Base-by-base conservation (phyloP, 1,284 basidiomycete species). In the Sporisorium reilianum region DNA sequence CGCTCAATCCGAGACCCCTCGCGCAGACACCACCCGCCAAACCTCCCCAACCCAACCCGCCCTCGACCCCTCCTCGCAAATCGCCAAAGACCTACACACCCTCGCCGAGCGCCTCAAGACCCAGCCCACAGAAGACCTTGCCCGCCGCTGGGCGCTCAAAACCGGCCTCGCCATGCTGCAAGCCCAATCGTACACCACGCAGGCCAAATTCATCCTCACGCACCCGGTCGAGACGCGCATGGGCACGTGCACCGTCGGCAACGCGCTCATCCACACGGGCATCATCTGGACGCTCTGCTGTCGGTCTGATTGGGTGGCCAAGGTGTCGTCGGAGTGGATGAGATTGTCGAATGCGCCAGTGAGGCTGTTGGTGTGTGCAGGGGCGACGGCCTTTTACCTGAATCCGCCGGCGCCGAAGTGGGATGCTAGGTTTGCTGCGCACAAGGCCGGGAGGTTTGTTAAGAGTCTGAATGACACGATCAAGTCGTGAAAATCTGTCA, bases 161-260 rank as follows among this genome's bases (percentile, higher is more conserved):
- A 22, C 42, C 18, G 26, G 41, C 18, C 8, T 45, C 3, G 20
- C 20, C 3, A 6, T 55, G 1, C 8, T 36, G 18, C 53, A 55
- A 26, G n/a, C 32, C 3, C 53, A 11, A 4, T 23, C 53, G 1
- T 23, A 32, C 30, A 36, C 53, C 5, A 10, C 20, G 3, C 53
- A 55, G 14, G 42, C 23, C 28, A 34, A 26, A 3, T 18, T 34
- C 22, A 5, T 30, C 10, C 53, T 44, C 14, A 32, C 41, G 6
- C 49, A 45, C 30, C 57, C 49, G 28, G 23, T 60, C 18, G 57
- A 60, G 36, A 60, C 57, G 1, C 48, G 42, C 1, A 25, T 51
- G 2, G 57, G 57, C 25, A 52, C 57, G 30, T 44, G 41, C 9
- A 60, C 57, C n/a, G 25, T 53, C n/a, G 57, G 57, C 30, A 20